Evolutionary conservation across 441 rosid genomes (phyloP), one percentile per base, ranked within the genome.

Genomic region (Gossypium laxum): DNA sequence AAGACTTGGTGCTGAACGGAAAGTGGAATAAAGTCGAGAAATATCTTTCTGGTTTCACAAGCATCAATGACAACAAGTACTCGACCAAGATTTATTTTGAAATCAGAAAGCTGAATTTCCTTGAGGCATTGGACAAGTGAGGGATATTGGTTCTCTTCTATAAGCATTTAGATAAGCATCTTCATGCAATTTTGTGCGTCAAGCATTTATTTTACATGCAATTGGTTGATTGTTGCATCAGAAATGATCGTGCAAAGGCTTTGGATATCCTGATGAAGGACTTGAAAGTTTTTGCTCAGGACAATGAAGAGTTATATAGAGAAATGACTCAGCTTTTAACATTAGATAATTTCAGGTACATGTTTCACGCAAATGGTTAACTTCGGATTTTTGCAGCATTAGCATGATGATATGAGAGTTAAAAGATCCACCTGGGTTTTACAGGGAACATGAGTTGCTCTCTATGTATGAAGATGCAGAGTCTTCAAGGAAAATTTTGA

Each of bases 11-110:
- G 14, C 78, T 77, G 3, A 50, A 11, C 22, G 91, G 86, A 51
- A 77, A 81, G 26, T 85, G 85, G 89, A 79, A 79, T 14, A 85
- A 77, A 69, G 88, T 78, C 54, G 91, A 85, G 84, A 81, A 70
- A 70, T 84, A 85, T 80, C 81, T 87, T 4, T 80, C 82, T 15
- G 81, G 87, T 47, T 85, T 85, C 78, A 85, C 83, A 0, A 80
- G 74, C 18, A 55, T 84, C 18, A 75, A 72, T 10, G 89, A 85
- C 56, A 80, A 87, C 38, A 74, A 71, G 62, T 77, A 78, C 73
- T 87, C 91, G 0, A 84, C 72, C 56, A 87, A 84, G 83, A 83
- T 87, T 62, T 85, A 70, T 73, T 85, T 87, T n/a, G 87, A 82
- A 68, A 80, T 87, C 73, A 79, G 88, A 78, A 87, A 87, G 80